Evolutionary conservation across 2,329 filamentous ascomycete genomes (phyloP), one percentile per base, ranked within the genome.

Genomic region (Alternaria rosae): DNA sequence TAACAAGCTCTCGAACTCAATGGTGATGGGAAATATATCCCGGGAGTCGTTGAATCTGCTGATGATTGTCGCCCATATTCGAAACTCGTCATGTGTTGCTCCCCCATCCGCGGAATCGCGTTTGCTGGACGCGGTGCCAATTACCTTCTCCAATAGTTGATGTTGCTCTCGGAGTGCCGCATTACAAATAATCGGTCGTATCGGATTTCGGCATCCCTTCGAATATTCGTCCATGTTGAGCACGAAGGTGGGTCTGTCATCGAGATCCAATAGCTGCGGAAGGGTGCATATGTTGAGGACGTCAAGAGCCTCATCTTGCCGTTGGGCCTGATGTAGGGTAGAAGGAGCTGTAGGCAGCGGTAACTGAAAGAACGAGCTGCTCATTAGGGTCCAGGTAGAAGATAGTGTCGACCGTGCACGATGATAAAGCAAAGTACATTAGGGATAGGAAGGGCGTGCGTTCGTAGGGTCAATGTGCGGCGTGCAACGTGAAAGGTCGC

Each of bases 1-100:
- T 1, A 78, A 65, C 17, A 76, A 59, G 20, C 64, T 68, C 17
- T 66, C 58, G 42, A 74, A 74, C 5, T 81, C 51, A 45, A 82
- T 78, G 8, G 80, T 81, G 0, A 82, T 74, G 0, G 82, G 82
- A 43, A 81, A 83, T 5, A 84, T 76, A 56, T 84, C 82, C 61
- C 78, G 77, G 3, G 81, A 82, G 54, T 82, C 80, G 48, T 83
- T 81, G 57, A 82, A 81, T 6, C 73, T 75, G 5, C 80, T 84
- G 15, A 80, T 72, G 0, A 80, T 75, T 0, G 80, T 81, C 0
- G 78, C 79, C 82, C 82, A 84, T 2, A 54, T 64, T 50, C 69
- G 78, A 64, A 84, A 84, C 0, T 79, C 76, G 0, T 71, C 57
- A 55, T 82, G 81, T 20, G 70, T 65, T 28, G 69, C 55, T 10